phyloP scores from a whole-genome alignment of 208 protist species.

The Trichomonas gallinae region DNA sequence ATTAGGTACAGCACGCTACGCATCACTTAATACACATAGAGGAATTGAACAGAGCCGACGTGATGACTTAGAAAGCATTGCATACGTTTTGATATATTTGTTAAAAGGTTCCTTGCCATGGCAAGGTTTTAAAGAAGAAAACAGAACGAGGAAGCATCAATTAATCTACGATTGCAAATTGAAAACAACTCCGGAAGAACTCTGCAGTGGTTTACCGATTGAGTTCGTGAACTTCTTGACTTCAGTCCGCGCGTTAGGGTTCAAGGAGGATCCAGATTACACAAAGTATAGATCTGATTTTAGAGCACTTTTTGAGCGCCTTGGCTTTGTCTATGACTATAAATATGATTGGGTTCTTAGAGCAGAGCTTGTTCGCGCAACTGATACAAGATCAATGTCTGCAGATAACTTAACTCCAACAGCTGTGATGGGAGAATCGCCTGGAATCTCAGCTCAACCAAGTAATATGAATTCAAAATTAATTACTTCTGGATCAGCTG shows the following conservation, averaged over 20 bases:
- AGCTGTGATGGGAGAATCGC: not conserved
- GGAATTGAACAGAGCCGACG: constrained; percentile 76
- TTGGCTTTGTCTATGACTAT: constrained; percentile 89
- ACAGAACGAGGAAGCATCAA: constrained; percentile 94
- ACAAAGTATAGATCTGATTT: constrained; percentile 77
- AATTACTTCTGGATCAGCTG: not conserved
- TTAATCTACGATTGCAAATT: constrained; percentile 90
- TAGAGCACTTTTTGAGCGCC: constrained; percentile 74
- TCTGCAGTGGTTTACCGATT: constrained; percentile 62
- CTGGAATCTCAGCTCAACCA: not conserved
- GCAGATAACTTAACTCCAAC: not conserved
- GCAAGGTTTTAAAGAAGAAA: constrained; percentile 72
- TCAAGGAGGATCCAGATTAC: constrained; percentile 97
- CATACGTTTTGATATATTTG: constrained; percentile 98
- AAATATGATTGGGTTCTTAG: constrained; percentile 79
- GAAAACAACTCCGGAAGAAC: constrained; percentile 65
- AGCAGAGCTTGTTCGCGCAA: not conserved
- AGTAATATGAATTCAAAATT: not conserved
- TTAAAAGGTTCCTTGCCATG: constrained; percentile 86
- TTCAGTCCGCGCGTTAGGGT: constrained; percentile 77
- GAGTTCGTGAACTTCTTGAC: constrained; percentile 90
- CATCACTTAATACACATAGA: constrained; percentile 96
- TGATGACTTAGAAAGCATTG: constrained; percentile 72
- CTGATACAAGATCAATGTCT: not conserved
- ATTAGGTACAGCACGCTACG: constrained; percentile 92